A percentile compares a stretch with the other conserved stretches of the same genome.
phyloP scores from a whole-genome alignment of 768 basidiomycete genomes.

The Lanmaoa pseudosensibilis region DNA sequence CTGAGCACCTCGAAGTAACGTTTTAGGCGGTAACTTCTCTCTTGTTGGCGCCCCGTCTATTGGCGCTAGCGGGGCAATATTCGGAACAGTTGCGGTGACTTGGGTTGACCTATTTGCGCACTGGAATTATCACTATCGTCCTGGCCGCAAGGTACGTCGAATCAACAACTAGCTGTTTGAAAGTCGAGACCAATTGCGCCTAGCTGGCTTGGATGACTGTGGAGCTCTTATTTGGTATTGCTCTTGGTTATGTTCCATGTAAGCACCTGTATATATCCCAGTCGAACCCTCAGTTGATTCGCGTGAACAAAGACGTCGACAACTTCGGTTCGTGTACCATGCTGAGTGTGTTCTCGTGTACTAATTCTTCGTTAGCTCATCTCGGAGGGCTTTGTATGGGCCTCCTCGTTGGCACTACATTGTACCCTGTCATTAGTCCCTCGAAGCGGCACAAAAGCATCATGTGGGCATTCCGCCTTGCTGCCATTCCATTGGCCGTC shows the following conservation, averaged over 20 bases:
- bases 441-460: conserved; percentile 71
- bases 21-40: conserved; percentile 91
- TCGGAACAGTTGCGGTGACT: conserved; percentile 80
- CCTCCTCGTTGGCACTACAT: conserved; percentile 74
- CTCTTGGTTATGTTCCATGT: conserved; percentile 83
- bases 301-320: conserved; percentile 62
- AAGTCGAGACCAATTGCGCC: neutral
- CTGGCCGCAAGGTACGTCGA: conserved; percentile 65
- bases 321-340: conserved; percentile 67
- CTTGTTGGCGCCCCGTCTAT: conserved; percentile 85
- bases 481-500: conserved; percentile 73
- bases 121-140: conserved; percentile 86
- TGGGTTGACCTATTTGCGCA: conserved; percentile 92
- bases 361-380: conserved; percentile 57
- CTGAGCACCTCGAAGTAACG: conserved; percentile 49
- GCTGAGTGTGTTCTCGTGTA: neutral
- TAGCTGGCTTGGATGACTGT: conserved; percentile 83
- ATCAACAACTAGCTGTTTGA: neutral
- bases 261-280: conserved; percentile 29
- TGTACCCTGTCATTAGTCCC: conserved; percentile 88
- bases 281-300: conserved; percentile 13
- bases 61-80: conserved; percentile 92
- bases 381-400: conserved; percentile 87
- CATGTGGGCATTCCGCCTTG: conserved; percentile 70
- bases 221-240: conserved; percentile 85